These are phyloP conservation scores for Mycena capillaripes DNA, from an alignment of 768 basidiomycete genomes.

Conservation along the genomic window DNA sequence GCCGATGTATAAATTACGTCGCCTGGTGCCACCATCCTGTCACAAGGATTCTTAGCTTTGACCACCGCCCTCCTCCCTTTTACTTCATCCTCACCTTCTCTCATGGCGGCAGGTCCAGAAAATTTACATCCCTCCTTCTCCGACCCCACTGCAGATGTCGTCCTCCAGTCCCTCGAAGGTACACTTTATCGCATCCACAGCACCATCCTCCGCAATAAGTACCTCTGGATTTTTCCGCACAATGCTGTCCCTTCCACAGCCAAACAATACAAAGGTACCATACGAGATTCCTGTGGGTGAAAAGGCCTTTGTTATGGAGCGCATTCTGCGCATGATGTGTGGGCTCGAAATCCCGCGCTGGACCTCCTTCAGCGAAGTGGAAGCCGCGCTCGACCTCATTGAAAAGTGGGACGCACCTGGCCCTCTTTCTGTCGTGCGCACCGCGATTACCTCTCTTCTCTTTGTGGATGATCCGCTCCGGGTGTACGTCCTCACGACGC, in stretches of 20 bases:
- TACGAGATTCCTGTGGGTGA: conserved; percentile 48
- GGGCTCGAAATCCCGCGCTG: conserved; percentile 56
- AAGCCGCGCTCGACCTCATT: conserved; percentile 55
- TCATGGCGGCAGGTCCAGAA: too few species aligned
- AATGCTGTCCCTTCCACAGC: conserved; percentile 44
- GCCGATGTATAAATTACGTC: too few species aligned
- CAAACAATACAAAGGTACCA: neutral
- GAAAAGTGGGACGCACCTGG: conserved; percentile 63
- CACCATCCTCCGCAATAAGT: conserved; percentile 54
- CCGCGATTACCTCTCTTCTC: conserved; percentile 55
- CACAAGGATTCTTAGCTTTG: too few species aligned
- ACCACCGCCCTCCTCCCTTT: too few species aligned
- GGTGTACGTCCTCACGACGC: conserved; percentile 60
- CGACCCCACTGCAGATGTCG: conserved; percentile 55
- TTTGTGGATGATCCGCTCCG: conserved; percentile 61
- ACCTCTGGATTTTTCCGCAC: conserved; percentile 57
- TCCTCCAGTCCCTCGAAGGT: conserved; percentile 57
- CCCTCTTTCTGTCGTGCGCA: conserved; percentile 57
- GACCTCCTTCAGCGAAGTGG: conserved; percentile 56
- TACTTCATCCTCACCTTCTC: too few species aligned
- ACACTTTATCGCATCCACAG: conserved; percentile 60
- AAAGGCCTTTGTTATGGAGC: conserved; percentile 51
- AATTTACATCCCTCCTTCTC: conserved; percentile 57
- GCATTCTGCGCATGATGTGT: conserved; percentile 57
- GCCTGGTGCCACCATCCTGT: too few species aligned